phyloP scores from a whole-genome alignment of 768 basidiomycete genomes.

The Dendrothele bispora region DNA sequence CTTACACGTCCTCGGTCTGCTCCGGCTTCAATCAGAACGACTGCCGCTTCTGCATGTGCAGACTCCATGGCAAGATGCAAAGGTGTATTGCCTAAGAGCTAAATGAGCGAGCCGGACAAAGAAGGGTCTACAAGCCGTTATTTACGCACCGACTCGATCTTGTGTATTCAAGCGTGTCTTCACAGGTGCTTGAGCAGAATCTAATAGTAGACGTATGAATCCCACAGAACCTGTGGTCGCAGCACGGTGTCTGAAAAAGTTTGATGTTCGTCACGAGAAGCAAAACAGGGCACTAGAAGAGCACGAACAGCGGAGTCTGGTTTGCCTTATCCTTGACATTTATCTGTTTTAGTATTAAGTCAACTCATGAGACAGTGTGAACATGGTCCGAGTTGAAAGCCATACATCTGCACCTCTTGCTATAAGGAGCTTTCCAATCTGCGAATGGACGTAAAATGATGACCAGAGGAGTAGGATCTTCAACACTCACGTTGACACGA shows the following conservation, averaged over 20 bases:
- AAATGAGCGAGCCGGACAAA: neutral
- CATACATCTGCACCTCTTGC: slow-evolving; percentile 89
- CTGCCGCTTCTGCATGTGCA: slow-evolving; percentile 89
- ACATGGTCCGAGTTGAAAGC: slow-evolving; percentile 21
- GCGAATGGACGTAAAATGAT: slow-evolving; percentile 27
- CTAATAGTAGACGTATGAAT: slow-evolving; percentile 83
- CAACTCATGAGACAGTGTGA: slow-evolving; percentile 32
- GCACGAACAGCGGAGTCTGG: slow-evolving; percentile 80
- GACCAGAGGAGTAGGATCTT: slow-evolving; percentile 26
- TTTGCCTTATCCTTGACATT: slow-evolving; percentile 93
- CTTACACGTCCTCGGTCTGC: slow-evolving; percentile 88
- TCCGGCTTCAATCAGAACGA: slow-evolving; percentile 90
- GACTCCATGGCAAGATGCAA: slow-evolving; percentile 97
- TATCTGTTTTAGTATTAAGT: slow-evolving; percentile 54
- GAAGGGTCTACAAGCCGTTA: no score
- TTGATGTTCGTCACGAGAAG: slow-evolving; percentile 16
- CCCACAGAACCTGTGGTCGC: slow-evolving; percentile 93
- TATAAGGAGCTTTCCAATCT: slow-evolving; percentile 90
- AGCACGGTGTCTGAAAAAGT: slow-evolving; percentile 78
- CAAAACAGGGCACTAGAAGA: slow-evolving; percentile 19
- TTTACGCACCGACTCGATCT: slow-evolving; percentile 67
- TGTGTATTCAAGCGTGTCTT: slow-evolving; percentile 86
- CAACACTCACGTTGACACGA: slow-evolving; percentile 72
- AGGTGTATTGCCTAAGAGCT: slow-evolving; percentile 81
- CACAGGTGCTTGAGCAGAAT: slow-evolving; percentile 70